A percentile compares a stretch with the other conserved stretches of the same genome.
Evolutionary conservation across 495 filamentous ascomycete species (phyloP).

Genomic region (Penicillium samsonianum): DNA sequence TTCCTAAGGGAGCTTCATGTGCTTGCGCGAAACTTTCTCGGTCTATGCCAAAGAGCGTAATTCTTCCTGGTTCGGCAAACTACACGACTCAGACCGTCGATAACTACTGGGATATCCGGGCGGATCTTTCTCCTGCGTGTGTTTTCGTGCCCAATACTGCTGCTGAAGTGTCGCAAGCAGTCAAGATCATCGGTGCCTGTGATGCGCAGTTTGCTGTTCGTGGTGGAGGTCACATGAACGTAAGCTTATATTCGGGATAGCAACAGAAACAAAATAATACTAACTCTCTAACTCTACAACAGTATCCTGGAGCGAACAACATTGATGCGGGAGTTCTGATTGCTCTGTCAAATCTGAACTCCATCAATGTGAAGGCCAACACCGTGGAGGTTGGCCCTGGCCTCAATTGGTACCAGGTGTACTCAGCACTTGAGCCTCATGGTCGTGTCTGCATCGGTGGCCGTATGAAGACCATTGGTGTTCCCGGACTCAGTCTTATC

Average conservation of each 20-base stretch:
- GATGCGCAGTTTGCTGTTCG: slow-evolving; percentile 40
- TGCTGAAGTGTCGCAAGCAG: slow-evolving; percentile 29
- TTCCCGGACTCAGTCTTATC: slow-evolving; percentile 37
- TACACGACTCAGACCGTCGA: slow-evolving; percentile 22
- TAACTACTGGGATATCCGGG: slow-evolving; percentile 30
- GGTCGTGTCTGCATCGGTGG: slow-evolving; percentile 39
- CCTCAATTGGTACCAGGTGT: slow-evolving; percentile 44
- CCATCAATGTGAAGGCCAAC: slow-evolving; percentile 18
- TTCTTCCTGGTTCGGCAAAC: slow-evolving; percentile 17
- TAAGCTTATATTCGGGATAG: slow-evolving; percentile 10
- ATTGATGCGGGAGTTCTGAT: slow-evolving; percentile 32
- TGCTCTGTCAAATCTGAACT: slow-evolving; percentile 19
- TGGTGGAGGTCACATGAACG: slow-evolving; percentile 40
- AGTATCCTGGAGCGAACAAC: slow-evolving; percentile 36
- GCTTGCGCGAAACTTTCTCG: slow-evolving; percentile 27
- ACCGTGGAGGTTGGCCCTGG: slow-evolving; percentile 39
- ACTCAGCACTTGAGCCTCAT: slow-evolving; percentile 34
- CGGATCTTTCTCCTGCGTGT: slow-evolving; percentile 35
- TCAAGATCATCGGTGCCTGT: slow-evolving; percentile 21
- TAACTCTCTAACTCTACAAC: not conserved
- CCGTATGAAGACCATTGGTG: slow-evolving; percentile 41
- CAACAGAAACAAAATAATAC: too few species aligned
- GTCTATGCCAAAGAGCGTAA: slow-evolving; percentile 2
- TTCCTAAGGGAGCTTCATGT: slow-evolving; percentile 19
- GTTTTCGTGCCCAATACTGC: slow-evolving; percentile 32